Conservation (phyloP, 129 eudicot species). For the Cynara cardunculus region DNA sequence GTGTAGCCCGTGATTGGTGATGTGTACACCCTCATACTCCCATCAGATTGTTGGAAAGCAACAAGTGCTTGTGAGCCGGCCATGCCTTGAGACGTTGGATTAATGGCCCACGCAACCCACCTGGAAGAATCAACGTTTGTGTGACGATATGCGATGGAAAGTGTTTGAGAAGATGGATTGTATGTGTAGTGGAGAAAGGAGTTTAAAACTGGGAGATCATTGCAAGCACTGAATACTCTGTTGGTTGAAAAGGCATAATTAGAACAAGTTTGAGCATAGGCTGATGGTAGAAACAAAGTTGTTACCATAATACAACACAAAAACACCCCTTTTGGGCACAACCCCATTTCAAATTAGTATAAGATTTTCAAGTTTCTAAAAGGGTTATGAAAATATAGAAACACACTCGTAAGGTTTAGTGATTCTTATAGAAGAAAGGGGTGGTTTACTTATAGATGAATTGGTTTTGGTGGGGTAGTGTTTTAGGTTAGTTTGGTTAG, state of each 20-base stretch:
- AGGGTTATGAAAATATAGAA: conserved; percentile 14
- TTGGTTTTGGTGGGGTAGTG: conserved; percentile 34
- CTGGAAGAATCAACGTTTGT: conserved; percentile 39
- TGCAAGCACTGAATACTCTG: conserved; percentile 50
- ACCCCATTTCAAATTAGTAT: conserved; percentile 6
- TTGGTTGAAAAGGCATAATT: conserved; percentile 52
- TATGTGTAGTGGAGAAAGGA: conserved; percentile 78
- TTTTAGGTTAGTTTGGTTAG: conserved; percentile 49
- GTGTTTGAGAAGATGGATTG: conserved; percentile 44
- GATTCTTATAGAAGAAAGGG: conserved; percentile 11
- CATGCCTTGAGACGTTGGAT: conserved; percentile 62
- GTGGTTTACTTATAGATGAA: conserved; percentile 33
- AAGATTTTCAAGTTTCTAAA: background rate
- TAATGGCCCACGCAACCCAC: conserved; percentile 89
- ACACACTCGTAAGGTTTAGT: background rate
- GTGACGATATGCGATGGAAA: conserved; percentile 60
- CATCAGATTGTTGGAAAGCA: conserved; percentile 60
- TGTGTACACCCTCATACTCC: conserved; percentile 58
- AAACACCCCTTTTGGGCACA: conserved; percentile 8
- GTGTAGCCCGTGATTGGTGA: conserved; percentile 50
- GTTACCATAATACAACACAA: conserved; percentile 34
- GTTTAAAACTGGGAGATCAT: conserved; percentile 63
- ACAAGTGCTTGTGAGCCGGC: conserved; percentile 69
- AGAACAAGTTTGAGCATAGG: conserved; percentile 47
- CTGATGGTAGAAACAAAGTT: conserved; percentile 38